Evolutionary conservation across 345 rosid species (phyloP), one percentile per base, ranked within the genome.

Genomic region (Acer campestre): DNA sequence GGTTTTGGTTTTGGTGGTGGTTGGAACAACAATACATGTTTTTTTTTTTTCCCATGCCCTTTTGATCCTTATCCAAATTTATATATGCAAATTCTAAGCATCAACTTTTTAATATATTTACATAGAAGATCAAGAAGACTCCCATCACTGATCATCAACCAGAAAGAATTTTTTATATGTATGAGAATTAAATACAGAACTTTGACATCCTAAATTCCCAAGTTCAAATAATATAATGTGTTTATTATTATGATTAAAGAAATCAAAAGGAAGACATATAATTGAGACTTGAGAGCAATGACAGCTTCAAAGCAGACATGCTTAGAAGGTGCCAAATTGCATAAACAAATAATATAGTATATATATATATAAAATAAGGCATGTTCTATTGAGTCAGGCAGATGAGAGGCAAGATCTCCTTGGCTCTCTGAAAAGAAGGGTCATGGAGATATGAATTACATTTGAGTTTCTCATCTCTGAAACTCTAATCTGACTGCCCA

Each of bases 1-100:
- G 78, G 20, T 70, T 78, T 83, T 85, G 85, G 86, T 66, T 82
- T 78, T 88, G 94, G 87, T 78, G 84, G 92, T 87, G 88, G 92
- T 89, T 90, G 94, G 80, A 86, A 59, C 42, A 81, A 81, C 92
- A 89, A 46, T 67, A 1, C 63, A 68, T 74, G 84, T 68, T 84
- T 73, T 42, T 42, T 42, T 42, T 25, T 51, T 46, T 10, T 13
- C 79, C 88, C 94, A 85, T 86, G 14, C 88, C 75, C 66, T 12
- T 72, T 82, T 16, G 73, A 77, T 83, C 82, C 87, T 74, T 85
- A 74, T 81, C 88, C 83, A 61, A 70, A 22, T 14, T 71, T 25
- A 17, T 42, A 42, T 8, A 44, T 49, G 62, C 63, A 58, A 72
- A 68, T 4, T 61, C 55, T 6, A 7, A 51, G 61, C 61, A 44